Conservation (phyloP, 495 filamentous ascomycete species). For the Xylaria acuta region DNA sequence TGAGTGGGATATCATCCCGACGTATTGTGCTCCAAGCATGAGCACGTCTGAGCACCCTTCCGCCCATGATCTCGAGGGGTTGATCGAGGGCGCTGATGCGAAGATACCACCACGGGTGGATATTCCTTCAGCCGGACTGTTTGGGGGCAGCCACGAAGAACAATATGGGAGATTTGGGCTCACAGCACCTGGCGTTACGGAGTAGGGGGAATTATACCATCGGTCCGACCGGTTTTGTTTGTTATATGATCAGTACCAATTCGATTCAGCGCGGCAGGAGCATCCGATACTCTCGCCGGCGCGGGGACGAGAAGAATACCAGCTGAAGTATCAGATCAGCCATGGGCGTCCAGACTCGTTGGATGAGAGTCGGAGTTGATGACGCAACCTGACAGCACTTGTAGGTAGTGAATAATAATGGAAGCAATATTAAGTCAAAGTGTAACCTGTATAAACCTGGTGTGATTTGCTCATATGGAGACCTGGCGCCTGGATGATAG, state of each 20-base stretch:
- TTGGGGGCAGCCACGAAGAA: slow-evolving; percentile 34
- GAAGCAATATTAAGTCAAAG: slow-evolving; percentile 13
- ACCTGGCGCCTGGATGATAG: background rate
- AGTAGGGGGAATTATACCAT: slow-evolving; percentile 45
- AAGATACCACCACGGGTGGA: background rate
- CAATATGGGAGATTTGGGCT: slow-evolving; percentile 43
- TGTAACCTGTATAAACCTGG: background rate
- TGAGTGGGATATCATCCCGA: slow-evolving; percentile 50
- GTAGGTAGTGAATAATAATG: slow-evolving; percentile 20
- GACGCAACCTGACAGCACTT: slow-evolving; percentile 13
- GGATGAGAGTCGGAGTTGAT: slow-evolving; percentile 15
- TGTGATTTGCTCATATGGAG: background rate
- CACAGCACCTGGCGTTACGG: slow-evolving; percentile 45
- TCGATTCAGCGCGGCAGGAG: slow-evolving; percentile 21
- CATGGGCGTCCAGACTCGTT: slow-evolving; percentile 11
- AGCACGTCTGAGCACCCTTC: background rate
- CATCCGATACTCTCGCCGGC: background rate
- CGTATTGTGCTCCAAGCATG: background rate
- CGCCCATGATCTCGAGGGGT: background rate
- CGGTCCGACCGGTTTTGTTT: slow-evolving; percentile 43
- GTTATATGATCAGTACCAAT: slow-evolving; percentile 26
- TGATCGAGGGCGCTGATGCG: slow-evolving; percentile 4
- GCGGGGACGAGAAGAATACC: background rate
- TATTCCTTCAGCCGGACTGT: slow-evolving; percentile 13
- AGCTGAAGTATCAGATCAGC: slow-evolving; percentile 26